Evolutionary conservation across 345 rosid genomes (phyloP), one percentile per base, ranked within the genome.

Genomic region (Odontarrhena argentea): DNA sequence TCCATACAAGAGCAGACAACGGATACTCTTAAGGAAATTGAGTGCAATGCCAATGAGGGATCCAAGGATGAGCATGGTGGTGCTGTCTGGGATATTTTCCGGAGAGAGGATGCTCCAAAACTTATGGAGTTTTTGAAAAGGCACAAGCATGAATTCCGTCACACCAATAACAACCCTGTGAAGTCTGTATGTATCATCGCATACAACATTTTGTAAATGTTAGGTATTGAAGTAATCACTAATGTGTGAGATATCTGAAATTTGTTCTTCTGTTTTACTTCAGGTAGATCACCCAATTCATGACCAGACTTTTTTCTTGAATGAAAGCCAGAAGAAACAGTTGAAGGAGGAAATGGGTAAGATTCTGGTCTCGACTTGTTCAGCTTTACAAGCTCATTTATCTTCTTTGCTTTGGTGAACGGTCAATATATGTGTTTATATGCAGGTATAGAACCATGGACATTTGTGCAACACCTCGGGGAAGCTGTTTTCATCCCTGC

Each of bases 41-140:
- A 44, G 3, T 55, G 53, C 12, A 55, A 55, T 54, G 25, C 25
- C 56, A 22, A 10, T 35, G 60, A 60, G 52, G 38, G 44, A 35
- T 15, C 55, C 49, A 15, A 62, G 15, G 40, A 0, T 48, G 40
- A 9, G 68, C 48, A 55, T 24, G 87, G 89, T 38, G 91, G 91
- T 64, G 96, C 97, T 53, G 60, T 86, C 1, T 89, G 96, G 94
- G 89, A 87, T 64, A 86, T 89, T 45, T 89, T 87, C 55, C 77
- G 85, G 28, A 86, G 89, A 74, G 74, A 87, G 73, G 93, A 86
- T 83, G 89, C 86, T 69, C 82, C 86, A 26, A 89, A 81, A 82
- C 76, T 92, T 75, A 71, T 81, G 55, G 84, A 81, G 36, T 92
- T 74, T 79, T 87, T 87, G 45, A 46, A 70, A 41, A 84, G 70